Percentiles rank a stretch among this genome's conserved stretches.
Conservation (phyloP, 371 early-diverging fungal species). For the Mucor lusitanicus region DNA sequence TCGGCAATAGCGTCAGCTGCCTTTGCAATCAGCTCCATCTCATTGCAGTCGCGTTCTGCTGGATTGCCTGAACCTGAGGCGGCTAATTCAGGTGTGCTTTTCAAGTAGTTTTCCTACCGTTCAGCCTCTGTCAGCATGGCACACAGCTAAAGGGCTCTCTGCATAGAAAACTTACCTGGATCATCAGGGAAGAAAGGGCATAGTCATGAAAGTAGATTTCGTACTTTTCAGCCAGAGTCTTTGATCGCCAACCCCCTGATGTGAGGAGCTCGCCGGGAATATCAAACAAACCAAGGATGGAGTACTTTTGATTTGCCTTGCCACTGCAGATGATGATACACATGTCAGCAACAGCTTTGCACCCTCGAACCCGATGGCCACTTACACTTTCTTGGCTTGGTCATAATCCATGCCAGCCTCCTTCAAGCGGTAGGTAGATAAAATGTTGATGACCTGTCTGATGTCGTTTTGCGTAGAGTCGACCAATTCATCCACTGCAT, state of each 20-base stretch:
- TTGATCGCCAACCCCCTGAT: constrained; percentile 47
- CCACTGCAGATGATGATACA: constrained; percentile 24
- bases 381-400: constrained; percentile 76
- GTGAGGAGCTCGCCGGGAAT: constrained; percentile 74
- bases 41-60: constrained; percentile 23
- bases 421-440: constrained; percentile 86
- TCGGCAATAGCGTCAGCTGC: constrained; percentile 94
- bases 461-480: constrained; percentile 90
- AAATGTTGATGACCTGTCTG: constrained; percentile 96
- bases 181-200: constrained; percentile 88
- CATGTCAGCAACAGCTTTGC: background rate
- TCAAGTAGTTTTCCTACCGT: constrained; percentile 55
- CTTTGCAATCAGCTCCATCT: constrained; percentile 65
- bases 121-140: background rate
- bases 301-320: constrained; percentile 76
- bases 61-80: constrained; percentile 10
- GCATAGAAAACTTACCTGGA: constrained; percentile 45
- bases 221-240: constrained; percentile 74
- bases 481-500: constrained; percentile 90
- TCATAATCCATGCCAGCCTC: constrained; percentile 75
- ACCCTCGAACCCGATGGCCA: background rate
- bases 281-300: constrained; percentile 85
- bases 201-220: constrained; percentile 97
- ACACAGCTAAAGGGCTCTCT: too few species aligned
- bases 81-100: constrained; percentile 31